Base-by-base conservation (phyloP, 768 basidiomycete species). In the Russula dissimulans region DNA sequence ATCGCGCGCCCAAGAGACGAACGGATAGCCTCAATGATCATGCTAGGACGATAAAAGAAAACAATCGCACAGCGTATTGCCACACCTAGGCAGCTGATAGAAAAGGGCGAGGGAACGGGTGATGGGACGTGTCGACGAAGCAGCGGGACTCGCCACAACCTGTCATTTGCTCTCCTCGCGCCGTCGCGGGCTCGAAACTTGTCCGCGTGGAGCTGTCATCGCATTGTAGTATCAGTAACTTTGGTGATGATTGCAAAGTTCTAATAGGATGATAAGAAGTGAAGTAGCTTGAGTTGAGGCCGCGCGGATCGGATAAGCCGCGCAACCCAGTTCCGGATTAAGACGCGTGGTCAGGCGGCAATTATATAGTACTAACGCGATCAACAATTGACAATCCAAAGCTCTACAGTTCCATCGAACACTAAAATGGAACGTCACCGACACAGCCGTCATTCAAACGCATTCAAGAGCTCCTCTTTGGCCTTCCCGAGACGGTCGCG, bases 401-500 rank as follows among this genome's bases (percentile, higher is more conserved):
- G 6, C n/a, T 53, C 52, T 29, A 31, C 5, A 10, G n/a, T 22
- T 15, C 15, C 8, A 18, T 32, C 17, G 26, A 57, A 42, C 10
- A 31, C 9, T 26, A 4, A 7, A 56, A 41, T 31, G 7, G 11
- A 18, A 42, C 29, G 42, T 32, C 59, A 47, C 42, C 41, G 36
- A 8, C 26, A 14, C 44, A 14, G 26, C 15, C 39, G 34, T 61
- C 60, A 57, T 26, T 18, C 60, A 32, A 57, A 67, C 17, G 60
- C 52, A 17, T 54, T 57, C 9, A 65, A 41, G 15, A 80, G 61
- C 66, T 83, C 77, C 5, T 64, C 63, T 51, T 73, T 74, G 0
- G 81, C 83, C 8, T 61, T 71, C 36, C 71, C 64, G 34, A 85
- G 67, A 39, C 82, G 72, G 56, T 79, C 76, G 57, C 77, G 64